Evolutionary conservation across 495 filamentous ascomycete species (phyloP).

Genomic region (Staphylotrichum longicolle): DNA sequence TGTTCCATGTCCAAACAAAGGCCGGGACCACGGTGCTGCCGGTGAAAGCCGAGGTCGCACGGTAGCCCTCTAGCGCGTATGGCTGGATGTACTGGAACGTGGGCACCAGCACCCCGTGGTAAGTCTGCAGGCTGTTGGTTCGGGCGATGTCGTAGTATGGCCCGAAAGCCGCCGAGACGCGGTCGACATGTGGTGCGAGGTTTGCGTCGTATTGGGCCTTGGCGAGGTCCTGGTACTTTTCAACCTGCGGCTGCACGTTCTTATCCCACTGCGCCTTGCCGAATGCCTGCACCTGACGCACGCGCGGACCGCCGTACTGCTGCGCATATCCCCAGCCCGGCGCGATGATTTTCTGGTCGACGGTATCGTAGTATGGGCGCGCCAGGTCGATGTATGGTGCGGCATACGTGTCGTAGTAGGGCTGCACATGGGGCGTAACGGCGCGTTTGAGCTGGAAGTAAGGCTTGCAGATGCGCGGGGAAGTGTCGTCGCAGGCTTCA

Average conservation of each 20-base stretch:
- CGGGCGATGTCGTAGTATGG: conserved; percentile 72
- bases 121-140: conserved; percentile 60
- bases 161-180: conserved; percentile 50
- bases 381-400: conserved; percentile 77
- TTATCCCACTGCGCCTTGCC: conserved; percentile 73
- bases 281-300: conserved; percentile 63
- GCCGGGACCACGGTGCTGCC: conserved; percentile 71
- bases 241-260: conserved; percentile 68
- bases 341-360: conserved; percentile 64
- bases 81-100: conserved; percentile 69
- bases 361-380: conserved; percentile 66
- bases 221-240: conserved; percentile 56
- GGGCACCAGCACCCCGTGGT: conserved; percentile 70
- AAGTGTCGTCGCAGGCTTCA: conserved; percentile 62
- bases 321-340: conserved; percentile 65
- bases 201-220: conserved; percentile 64
- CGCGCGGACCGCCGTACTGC: conserved; percentile 74
- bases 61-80: conserved; percentile 69
- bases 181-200: conserved; percentile 72
- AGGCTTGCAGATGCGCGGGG: conserved; percentile 79
- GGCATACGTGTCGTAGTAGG: conserved; percentile 83
- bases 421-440: conserved; percentile 70
- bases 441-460: conserved; percentile 70
- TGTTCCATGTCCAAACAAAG: conserved; percentile 64
- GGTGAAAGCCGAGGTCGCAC: conserved; percentile 61